A percentile compares a stretch with the other conserved stretches of the same genome.
Conservation (phyloP, 2,329 filamentous ascomycete genomes). For the Colletotrichum zoysiae region DNA sequence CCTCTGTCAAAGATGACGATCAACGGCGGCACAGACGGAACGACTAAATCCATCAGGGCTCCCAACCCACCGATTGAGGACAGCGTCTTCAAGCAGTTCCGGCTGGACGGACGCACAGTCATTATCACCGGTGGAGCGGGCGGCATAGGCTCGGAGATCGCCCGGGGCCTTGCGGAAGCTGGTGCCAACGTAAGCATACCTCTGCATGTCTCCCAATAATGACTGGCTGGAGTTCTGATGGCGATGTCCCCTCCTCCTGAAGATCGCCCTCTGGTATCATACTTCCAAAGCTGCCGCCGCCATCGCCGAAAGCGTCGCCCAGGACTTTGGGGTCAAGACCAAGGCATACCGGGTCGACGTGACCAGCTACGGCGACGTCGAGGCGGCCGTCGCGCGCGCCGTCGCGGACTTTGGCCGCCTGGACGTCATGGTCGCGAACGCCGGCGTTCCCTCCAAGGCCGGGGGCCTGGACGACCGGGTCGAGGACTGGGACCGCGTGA, state of each 20-base stretch:
- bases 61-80: constrained; percentile 20
- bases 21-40: constrained; percentile 8
- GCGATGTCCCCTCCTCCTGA: too few relatives aligned
- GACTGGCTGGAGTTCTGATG: background rate
- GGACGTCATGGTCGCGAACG: too few relatives aligned
- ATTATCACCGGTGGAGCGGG: constrained; percentile 31
- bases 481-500: too few relatives aligned
- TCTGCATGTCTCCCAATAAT: background rate
- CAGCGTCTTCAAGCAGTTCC: constrained; percentile 36
- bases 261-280: constrained; percentile 36
- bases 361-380: constrained; percentile 45
- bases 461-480: too few relatives aligned
- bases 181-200: constrained; percentile 33
- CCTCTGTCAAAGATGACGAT: background rate
- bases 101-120: constrained; percentile 35
- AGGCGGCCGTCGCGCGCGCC: constrained; percentile 15
- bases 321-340: constrained; percentile 27
- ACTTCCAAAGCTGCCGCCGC: constrained; percentile 16
- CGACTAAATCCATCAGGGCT: constrained; percentile 29
- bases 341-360: constrained; percentile 56
- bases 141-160: constrained; percentile 29
- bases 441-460: too few relatives aligned
- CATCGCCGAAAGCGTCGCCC: constrained; percentile 14
- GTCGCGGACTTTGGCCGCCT: constrained; percentile 52
- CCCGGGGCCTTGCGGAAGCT: constrained; percentile 30